Base-by-base conservation (phyloP, 768 basidiomycete species). In the Polyporus arcularius region DNA sequence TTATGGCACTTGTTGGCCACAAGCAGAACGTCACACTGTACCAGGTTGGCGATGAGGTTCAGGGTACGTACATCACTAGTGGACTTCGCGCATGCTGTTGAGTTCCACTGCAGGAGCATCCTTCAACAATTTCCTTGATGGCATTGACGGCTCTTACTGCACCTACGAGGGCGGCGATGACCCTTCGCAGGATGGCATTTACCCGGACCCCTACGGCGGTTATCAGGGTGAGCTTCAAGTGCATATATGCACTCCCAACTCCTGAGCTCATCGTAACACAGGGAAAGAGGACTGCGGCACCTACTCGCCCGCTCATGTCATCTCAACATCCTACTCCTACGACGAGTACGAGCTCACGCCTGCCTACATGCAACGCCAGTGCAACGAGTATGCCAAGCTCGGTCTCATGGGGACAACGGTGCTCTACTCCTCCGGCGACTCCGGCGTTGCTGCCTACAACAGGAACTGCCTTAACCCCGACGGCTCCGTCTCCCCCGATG, bases 121-220 rank as follows among this genome's bases (percentile, higher is more conserved):
- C 2, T 76, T 80, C 67, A 73, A 77, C 66, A 79, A 79, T 60
- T 74, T 78, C 55, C 74, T 82, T 21, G 79, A 82, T 62, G 80
- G 78, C 1, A 40, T 81, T 10, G 80, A 80, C 53, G 73, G 66
- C 18, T 66, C 72, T 2, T 82, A 73, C 64, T 82, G 81, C 55
- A 74, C 74, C 0, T 82, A 75, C 53, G 74, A 79, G 51, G 80
- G 81, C 7, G 81, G 80, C 1, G 79, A 82, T 38, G 75, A 80
- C 61, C 72, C 76, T 1, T 56, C 47, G n/a, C 54, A 70, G 61
- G 80, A 82, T 56, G 72, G 68, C 5, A 59, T 75, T 32, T 83
- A 80, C 55, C 82, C 82, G 4, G 81, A 83, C 62, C 49, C 66
- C 0, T 10, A 35, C 8, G 79, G 76, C 26, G 78, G 78, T 58